Evolutionary conservation across 176 grass and related monocot species (phyloP).

Genomic region (Alloteropsis semialata): DNA sequence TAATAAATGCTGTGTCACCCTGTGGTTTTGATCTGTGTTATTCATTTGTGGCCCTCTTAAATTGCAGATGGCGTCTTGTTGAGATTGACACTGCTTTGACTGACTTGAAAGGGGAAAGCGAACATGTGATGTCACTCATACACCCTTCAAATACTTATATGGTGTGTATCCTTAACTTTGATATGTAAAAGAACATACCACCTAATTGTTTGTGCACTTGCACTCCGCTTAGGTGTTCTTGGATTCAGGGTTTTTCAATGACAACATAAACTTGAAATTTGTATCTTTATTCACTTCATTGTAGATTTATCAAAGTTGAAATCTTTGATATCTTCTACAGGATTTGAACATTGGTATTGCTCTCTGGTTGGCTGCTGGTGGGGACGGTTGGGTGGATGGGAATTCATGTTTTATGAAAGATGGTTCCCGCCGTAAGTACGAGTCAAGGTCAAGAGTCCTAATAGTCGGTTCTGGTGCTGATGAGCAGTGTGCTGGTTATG

Average conservation of each 20-base stretch:
- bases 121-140: slow-evolving; percentile 86
- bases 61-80: slow-evolving; percentile 80
- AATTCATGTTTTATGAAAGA: slow-evolving; percentile 42
- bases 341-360: slow-evolving; percentile 96
- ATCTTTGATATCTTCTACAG: slow-evolving; percentile 27
- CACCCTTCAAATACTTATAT: slow-evolving; percentile 92
- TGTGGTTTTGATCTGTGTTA: neutral
- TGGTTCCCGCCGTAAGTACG: slow-evolving; percentile 54
- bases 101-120: slow-evolving; percentile 64
- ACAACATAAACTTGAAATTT: neutral
- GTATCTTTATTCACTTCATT: neutral
- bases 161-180: slow-evolving; percentile 46
- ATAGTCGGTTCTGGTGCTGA: slow-evolving; percentile 93
- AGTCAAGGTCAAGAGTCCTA: slow-evolving; percentile 67
- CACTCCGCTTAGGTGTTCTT: neutral
- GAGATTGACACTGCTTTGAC: slow-evolving; percentile 81
- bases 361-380: slow-evolving; percentile 89
- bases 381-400: slow-evolving; percentile 87
- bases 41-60: slow-evolving; percentile 1
- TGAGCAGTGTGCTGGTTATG: slow-evolving; percentile 97
- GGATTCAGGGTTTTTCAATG: slow-evolving; percentile 7
- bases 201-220: neutral
- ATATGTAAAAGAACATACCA: neutral
- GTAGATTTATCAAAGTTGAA: slow-evolving; percentile 11
- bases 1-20: neutral